Evolutionary conservation across 2,329 filamentous ascomycete genomes (phyloP).

Genomic region (Chaetomium strumarium): DNA sequence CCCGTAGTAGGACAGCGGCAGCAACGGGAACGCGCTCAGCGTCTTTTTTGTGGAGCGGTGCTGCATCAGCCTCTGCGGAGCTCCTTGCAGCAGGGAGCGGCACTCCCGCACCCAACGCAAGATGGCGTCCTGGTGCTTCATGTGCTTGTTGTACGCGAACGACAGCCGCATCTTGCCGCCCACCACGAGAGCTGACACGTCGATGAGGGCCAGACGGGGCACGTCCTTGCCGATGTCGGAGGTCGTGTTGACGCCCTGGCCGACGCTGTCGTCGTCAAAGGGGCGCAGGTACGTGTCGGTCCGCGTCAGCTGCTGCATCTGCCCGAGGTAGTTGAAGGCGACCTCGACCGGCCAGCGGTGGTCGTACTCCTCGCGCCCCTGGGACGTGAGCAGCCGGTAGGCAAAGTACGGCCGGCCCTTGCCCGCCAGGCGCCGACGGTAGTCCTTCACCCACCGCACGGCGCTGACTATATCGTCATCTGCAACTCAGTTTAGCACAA

Average conservation of each 20-base stretch:
- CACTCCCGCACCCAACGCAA: constrained; percentile 16
- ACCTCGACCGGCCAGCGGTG: constrained; percentile 38
- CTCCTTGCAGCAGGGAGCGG: constrained; percentile 19
- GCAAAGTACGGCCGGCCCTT: constrained; percentile 38
- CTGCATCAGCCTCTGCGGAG: constrained; percentile 10
- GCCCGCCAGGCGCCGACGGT: constrained; percentile 29
- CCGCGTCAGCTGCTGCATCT: constrained; percentile 39
- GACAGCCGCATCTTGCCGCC: constrained; percentile 25
- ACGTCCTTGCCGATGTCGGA: constrained; percentile 24
- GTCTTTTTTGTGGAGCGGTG: constrained; percentile 24
- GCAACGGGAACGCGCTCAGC: constrained; percentile 31
- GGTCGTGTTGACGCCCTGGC: constrained; percentile 10
- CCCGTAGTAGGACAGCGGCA: constrained; percentile 28
- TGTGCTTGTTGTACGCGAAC: constrained; percentile 23
- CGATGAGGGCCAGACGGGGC: constrained; percentile 23
- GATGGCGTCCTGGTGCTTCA: constrained; percentile 22
- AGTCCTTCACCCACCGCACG: constrained; percentile 31
- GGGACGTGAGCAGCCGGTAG: constrained; percentile 29
- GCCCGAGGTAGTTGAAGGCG: constrained; percentile 44
- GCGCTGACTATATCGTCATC: constrained; percentile 19
- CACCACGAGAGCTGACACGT: constrained; percentile 23
- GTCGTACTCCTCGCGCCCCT: constrained; percentile 29
- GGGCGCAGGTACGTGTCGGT: constrained; percentile 18
- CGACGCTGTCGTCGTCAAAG: constrained; percentile 22
- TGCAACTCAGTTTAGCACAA: not conserved